Percentiles rank a stretch among this genome's conserved stretches.
Conservation (phyloP, 257 asterid species). For the Solanum verrucosum region DNA sequence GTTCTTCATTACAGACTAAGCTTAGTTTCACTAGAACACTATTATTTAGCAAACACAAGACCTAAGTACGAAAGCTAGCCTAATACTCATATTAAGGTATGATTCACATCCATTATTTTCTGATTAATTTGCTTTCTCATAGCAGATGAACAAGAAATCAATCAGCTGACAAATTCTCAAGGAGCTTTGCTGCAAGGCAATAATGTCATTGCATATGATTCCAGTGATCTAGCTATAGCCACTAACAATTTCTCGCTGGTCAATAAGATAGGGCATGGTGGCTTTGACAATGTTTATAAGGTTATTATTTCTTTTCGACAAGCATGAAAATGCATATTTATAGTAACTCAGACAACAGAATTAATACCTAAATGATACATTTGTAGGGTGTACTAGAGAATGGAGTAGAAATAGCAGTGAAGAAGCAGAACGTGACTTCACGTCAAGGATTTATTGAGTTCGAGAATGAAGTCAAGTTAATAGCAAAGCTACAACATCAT, state of each 20-base stretch:
- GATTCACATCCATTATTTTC: not conserved
- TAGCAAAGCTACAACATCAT: constrained; percentile 28
- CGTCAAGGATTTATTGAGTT: constrained; percentile 29
- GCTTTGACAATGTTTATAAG: constrained; percentile 43
- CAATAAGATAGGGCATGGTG: constrained; percentile 43
- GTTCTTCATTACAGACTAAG: not conserved
- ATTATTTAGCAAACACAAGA: not conserved
- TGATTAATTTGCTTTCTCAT: not conserved
- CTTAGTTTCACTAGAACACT: not conserved
- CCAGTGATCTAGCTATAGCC: constrained; percentile 16
- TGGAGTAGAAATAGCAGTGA: constrained; percentile 29
- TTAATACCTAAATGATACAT: not conserved
- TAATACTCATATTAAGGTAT: not conserved
- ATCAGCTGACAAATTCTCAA: not conserved
- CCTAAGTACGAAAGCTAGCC: not conserved
- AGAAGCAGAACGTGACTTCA: constrained; percentile 21
- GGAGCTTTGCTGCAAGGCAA: not conserved
- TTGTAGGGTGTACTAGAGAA: constrained; percentile 16
- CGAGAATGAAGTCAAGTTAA: constrained; percentile 23
- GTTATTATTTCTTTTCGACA: not conserved
- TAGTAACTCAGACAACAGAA: not conserved
- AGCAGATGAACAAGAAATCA: not conserved
- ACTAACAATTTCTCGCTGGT: constrained; percentile 19
- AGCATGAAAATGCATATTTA: not conserved
- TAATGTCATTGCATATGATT: constrained; percentile 2